phyloP scores from a whole-genome alignment of 179 eudicot species.

The Nepenthes alata region DNA sequence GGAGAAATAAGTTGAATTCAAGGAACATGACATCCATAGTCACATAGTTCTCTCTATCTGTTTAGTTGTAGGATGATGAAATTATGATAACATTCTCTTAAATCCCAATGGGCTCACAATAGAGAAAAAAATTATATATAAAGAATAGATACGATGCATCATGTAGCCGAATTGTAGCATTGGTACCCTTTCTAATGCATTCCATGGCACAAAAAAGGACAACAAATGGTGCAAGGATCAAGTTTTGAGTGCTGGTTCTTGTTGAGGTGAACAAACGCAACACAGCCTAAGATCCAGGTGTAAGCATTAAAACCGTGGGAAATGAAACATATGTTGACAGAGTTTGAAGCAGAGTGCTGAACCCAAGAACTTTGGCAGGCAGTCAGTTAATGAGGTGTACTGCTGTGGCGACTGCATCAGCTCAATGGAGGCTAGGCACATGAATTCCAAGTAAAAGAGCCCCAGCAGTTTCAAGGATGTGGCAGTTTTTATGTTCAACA shows the following conservation, averaged over 20 bases:
- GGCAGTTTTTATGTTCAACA: not conserved
- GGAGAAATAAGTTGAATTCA: not conserved
- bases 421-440: not conserved
- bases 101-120: no score
- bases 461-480: constrained; percentile 1
- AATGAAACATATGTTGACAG: not conserved
- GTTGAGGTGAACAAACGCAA: not conserved
- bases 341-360: not conserved
- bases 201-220: not conserved
- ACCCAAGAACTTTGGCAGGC: not conserved
- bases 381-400: not conserved
- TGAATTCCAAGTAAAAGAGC: not conserved
- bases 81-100: no score
- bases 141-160: not conserved
- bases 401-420: not conserved
- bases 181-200: constrained; percentile 2
- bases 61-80: no score
- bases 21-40: constrained; percentile 4
- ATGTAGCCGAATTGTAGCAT: not conserved
- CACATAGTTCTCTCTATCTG: not conserved
- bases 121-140: no score
- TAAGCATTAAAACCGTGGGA: not conserved
- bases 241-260: constrained; percentile 1
- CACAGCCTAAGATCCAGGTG: constrained; percentile 7
- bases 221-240: not conserved